Conservation (phyloP, 2,329 filamentous ascomycete genomes). For the Fusarium heterosporum region DNA sequence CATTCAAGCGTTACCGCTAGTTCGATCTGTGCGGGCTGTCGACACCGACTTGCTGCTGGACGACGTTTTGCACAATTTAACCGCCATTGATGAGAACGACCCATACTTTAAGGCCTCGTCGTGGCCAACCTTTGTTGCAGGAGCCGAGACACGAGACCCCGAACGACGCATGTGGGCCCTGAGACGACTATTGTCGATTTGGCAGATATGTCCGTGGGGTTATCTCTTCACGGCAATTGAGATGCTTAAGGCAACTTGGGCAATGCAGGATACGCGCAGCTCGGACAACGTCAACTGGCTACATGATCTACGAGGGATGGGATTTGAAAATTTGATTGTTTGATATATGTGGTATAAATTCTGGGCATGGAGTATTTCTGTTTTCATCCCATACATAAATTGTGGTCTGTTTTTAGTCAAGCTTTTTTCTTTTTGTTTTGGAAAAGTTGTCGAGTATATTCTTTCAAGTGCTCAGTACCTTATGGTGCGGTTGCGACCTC, state of each 20-base stretch:
- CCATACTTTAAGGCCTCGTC: slow-evolving; percentile 69
- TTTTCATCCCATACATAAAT: slow-evolving; percentile 25
- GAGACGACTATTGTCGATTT: slow-evolving; percentile 59
- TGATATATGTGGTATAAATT: slow-evolving; percentile 42
- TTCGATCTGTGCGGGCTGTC: slow-evolving; percentile 52
- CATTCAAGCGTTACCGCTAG: slow-evolving; percentile 56
- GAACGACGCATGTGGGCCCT: slow-evolving; percentile 64
- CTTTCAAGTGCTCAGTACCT: slow-evolving; percentile 19
- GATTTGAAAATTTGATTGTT: slow-evolving; percentile 61
- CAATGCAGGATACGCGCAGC: slow-evolving; percentile 53
- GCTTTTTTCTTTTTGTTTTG: slow-evolving; percentile 5
- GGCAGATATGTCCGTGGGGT: slow-evolving; percentile 61
- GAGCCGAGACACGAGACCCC: slow-evolving; percentile 63
- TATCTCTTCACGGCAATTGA: slow-evolving; percentile 64
- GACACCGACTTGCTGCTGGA: slow-evolving; percentile 59
- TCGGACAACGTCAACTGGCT: slow-evolving; percentile 54
- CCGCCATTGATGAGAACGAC: slow-evolving; percentile 60
- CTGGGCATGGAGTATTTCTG: slow-evolving; percentile 13
- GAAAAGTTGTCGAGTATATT: slow-evolving; percentile 27
- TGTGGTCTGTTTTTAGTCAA: slow-evolving; percentile 19
- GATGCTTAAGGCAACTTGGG: slow-evolving; percentile 61
- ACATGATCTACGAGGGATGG: slow-evolving; percentile 56
- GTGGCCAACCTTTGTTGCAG: slow-evolving; percentile 70
- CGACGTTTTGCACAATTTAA: slow-evolving; percentile 64
- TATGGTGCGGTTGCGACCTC: slow-evolving; percentile 16